A percentile compares a stretch with the other conserved stretches of the same genome.
Evolutionary conservation across 1,284 basidiomycete genomes (phyloP).

Genomic region (Thelephora terrestris): DNA sequence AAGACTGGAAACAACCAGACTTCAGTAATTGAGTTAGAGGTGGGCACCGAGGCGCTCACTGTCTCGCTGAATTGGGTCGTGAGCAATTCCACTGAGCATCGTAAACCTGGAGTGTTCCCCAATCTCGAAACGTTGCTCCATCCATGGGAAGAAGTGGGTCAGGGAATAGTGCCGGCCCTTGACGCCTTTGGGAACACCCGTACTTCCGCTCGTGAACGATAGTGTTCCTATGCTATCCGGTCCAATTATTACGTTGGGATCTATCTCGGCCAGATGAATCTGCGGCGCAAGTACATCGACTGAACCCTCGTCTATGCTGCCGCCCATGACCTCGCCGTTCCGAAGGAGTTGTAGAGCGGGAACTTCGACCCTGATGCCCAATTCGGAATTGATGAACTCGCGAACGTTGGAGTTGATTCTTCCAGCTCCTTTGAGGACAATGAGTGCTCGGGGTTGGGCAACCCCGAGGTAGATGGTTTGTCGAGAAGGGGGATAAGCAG

Average conservation of each 20-base stretch:
- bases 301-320: slow-evolving; percentile 21
- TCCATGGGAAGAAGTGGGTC: slow-evolving; percentile 99
- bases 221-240: slow-evolving; percentile 95
- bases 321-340: slow-evolving; percentile 61
- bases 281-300: slow-evolving; percentile 47
- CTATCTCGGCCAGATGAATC: slow-evolving; percentile 46
- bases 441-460: slow-evolving; percentile 86
- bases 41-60: slow-evolving; percentile 47
- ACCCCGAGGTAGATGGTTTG: slow-evolving; percentile 97
- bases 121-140: slow-evolving; percentile 85
- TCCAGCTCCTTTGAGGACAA: slow-evolving; percentile 91
- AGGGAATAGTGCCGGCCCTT: slow-evolving; percentile 91
- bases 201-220: slow-evolving; percentile 96
- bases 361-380: slow-evolving; percentile 87
- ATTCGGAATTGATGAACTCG: slow-evolving; percentile 73
- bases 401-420: slow-evolving; percentile 75
- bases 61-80: slow-evolving; percentile 98
- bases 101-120: slow-evolving; percentile 80
- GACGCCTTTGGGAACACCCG: slow-evolving; percentile 97
- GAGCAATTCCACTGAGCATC: slow-evolving; percentile 98
- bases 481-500: slow-evolving; percentile 90
- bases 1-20: slow-evolving; percentile 57
- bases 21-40: neutral
- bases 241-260: slow-evolving; percentile 80
- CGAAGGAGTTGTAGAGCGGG: slow-evolving; percentile 77